Conservation (phyloP, 2,329 filamentous ascomycete genomes). For the Penicillium sp. region DNA sequence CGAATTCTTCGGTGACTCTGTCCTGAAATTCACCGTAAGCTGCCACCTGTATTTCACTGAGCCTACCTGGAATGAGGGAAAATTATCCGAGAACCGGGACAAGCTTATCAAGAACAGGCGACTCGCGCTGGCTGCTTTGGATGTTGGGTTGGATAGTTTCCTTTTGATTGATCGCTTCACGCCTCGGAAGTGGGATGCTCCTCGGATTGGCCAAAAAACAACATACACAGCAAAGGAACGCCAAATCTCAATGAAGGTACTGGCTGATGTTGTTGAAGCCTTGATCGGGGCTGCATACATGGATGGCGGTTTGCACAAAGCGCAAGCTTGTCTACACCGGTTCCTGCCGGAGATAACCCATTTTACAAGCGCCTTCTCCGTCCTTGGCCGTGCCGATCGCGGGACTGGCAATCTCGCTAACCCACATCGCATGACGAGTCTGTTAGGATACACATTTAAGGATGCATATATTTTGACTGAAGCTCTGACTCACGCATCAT, state of each 20-base stretch:
- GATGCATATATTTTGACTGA: slow-evolving; percentile 68
- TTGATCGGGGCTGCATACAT: slow-evolving; percentile 72
- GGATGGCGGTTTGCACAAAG: slow-evolving; percentile 62
- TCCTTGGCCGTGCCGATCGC: background rate
- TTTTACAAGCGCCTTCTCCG: slow-evolving; percentile 6
- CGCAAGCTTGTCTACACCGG: slow-evolving; percentile 58
- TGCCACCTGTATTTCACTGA: slow-evolving; percentile 60
- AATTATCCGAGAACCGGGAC: slow-evolving; percentile 65
- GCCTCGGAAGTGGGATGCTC: slow-evolving; percentile 65
- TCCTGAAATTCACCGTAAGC: slow-evolving; percentile 70
- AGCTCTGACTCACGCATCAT: slow-evolving; percentile 73
- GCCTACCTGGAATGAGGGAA: slow-evolving; percentile 69
- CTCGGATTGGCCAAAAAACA: slow-evolving; percentile 49
- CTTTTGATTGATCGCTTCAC: slow-evolving; percentile 67
- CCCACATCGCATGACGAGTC: slow-evolving; percentile 11
- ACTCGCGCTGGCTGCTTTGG: slow-evolving; percentile 62
- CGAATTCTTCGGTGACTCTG: slow-evolving; percentile 80
- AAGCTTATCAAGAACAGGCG: slow-evolving; percentile 68
- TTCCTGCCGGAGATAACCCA: slow-evolving; percentile 58
- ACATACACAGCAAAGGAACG: slow-evolving; percentile 26
- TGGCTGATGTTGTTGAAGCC: slow-evolving; percentile 85
- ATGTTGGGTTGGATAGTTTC: slow-evolving; percentile 64
- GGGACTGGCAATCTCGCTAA: slow-evolving; percentile 15
- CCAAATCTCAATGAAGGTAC: slow-evolving; percentile 65
- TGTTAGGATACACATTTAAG: slow-evolving; percentile 64